phyloP scores from a whole-genome alignment of 108 stramenopile genomes.

The Cyclotella sp. region DNA sequence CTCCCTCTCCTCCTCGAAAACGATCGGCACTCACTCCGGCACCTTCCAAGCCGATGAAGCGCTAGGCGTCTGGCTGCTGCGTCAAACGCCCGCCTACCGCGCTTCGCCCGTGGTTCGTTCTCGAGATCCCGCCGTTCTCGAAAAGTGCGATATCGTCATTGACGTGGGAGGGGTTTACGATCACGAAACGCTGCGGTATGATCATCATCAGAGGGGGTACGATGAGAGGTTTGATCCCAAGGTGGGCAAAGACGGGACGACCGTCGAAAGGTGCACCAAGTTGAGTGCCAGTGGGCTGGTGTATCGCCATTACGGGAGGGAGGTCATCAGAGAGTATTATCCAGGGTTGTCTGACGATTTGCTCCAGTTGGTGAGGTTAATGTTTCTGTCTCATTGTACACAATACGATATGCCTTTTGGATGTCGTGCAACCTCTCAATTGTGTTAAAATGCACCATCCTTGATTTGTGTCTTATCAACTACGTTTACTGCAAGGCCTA shows the following conservation, averaged over 20 bases:
- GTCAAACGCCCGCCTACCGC: slow-evolving; percentile 76
- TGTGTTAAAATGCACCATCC: neutral
- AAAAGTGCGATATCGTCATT: slow-evolving; percentile 90
- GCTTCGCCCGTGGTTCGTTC: slow-evolving; percentile 88
- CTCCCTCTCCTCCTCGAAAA: slow-evolving; percentile 53
- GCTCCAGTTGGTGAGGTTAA: slow-evolving; percentile 47
- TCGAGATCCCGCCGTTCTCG: slow-evolving; percentile 81
- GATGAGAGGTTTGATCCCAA: slow-evolving; percentile 78
- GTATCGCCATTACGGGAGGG: slow-evolving; percentile 96
- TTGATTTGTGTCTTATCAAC: neutral
- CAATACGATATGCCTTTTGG: neutral
- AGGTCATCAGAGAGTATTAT: slow-evolving; percentile 82
- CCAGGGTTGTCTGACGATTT: slow-evolving; percentile 61
- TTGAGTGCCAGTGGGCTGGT: slow-evolving; percentile 94
- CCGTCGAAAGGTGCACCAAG: slow-evolving; percentile 75
- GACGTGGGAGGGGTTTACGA: slow-evolving; percentile 98
- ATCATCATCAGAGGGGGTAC: slow-evolving; percentile 98
- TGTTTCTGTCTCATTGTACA: neutral
- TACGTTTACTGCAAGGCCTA: slow-evolving; percentile 43
- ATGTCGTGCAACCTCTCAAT: neutral
- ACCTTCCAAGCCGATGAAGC: slow-evolving; percentile 98
- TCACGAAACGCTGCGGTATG: slow-evolving; percentile 82
- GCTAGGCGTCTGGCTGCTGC: slow-evolving; percentile 91
- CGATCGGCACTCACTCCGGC: slow-evolving; percentile 92
- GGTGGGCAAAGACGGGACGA: slow-evolving; percentile 30